Evolutionary conservation across 208 protist genomes (phyloP).

Genomic region (Leishmania aethiopica): DNA sequence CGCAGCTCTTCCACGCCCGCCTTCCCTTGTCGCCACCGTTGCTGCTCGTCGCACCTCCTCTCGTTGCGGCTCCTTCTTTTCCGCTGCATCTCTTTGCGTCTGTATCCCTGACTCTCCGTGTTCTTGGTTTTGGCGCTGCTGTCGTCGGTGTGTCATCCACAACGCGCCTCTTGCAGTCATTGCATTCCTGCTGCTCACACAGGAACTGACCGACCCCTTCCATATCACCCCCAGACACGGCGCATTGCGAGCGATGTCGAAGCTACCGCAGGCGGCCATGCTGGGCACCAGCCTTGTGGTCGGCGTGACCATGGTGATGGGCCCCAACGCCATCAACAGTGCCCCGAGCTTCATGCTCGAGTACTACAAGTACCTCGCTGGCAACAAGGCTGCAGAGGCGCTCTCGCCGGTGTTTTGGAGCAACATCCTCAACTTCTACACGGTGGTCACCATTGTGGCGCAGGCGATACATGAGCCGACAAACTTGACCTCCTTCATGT

Average conservation of each 20-base stretch:
- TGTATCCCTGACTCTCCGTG: background rate
- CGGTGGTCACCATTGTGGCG: conserved; percentile 71
- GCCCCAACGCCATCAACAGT: conserved; percentile 87
- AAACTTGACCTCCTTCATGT: conserved; percentile 74
- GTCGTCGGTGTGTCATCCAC: background rate
- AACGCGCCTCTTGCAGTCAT: background rate
- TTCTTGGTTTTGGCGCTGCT: background rate
- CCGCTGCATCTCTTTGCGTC: background rate
- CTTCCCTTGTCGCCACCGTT: background rate
- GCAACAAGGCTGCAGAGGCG: conserved; percentile 35
- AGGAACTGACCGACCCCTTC: background rate
- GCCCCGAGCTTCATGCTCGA: conserved; percentile 87
- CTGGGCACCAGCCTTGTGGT: conserved; percentile 77
- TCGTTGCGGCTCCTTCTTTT: background rate
- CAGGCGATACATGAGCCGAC: conserved; percentile 76
- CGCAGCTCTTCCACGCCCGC: background rate
- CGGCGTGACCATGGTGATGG: conserved; percentile 88
- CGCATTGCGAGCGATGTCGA: conserved; percentile 7
- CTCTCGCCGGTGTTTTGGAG: conserved; percentile 57
- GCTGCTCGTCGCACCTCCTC: background rate
- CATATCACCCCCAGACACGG: background rate
- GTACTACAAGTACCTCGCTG: conserved; percentile 77
- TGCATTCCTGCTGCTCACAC: background rate
- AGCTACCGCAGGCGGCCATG: conserved; percentile 39
- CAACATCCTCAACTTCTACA: conserved; percentile 82